These are phyloP conservation scores for Backusella sp. DNA, from an alignment of 192 early-diverging fungal genomes.

Conservation along the genomic window DNA sequence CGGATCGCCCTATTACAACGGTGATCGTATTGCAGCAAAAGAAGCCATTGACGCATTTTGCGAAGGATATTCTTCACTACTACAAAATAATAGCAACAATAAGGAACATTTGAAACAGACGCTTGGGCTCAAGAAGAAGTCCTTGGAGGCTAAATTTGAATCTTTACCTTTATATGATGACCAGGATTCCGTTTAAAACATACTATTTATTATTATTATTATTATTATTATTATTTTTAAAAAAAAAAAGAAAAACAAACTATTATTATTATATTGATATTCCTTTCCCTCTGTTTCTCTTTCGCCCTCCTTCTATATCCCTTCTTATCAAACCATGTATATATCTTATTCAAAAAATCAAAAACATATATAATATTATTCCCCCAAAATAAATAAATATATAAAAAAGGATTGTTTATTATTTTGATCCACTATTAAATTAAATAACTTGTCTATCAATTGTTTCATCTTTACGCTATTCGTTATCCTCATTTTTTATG, in stretches of 20 bases:
- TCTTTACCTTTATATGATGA: background rate
- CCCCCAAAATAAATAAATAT: background rate
- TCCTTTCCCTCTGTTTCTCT: background rate
- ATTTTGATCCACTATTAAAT: conserved; percentile 4
- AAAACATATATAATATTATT: background rate
- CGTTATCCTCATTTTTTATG: background rate
- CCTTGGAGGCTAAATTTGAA: background rate
- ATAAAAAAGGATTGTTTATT: background rate
- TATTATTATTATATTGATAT: background rate
- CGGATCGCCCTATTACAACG: conserved; percentile 42
- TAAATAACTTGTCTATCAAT: background rate
- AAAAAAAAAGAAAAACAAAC: background rate
- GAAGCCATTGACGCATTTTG: conserved; percentile 35
- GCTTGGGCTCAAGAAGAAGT: background rate
- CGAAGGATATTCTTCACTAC: conserved; percentile 10
- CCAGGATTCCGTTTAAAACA: background rate
- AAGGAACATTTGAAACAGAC: background rate
- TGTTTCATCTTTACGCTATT: background rate
- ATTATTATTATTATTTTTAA: no score
- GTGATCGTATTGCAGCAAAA: conserved; percentile 39
- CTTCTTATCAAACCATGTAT: background rate
- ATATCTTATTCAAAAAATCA: background rate
- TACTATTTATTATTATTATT: background rate
- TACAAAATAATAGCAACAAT: background rate
- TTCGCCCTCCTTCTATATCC: background rate